A percentile compares a stretch with the other conserved stretches of the same genome.
phyloP scores from a whole-genome alignment of 495 filamentous ascomycete genomes.

The Emericellopsis terricola region DNA sequence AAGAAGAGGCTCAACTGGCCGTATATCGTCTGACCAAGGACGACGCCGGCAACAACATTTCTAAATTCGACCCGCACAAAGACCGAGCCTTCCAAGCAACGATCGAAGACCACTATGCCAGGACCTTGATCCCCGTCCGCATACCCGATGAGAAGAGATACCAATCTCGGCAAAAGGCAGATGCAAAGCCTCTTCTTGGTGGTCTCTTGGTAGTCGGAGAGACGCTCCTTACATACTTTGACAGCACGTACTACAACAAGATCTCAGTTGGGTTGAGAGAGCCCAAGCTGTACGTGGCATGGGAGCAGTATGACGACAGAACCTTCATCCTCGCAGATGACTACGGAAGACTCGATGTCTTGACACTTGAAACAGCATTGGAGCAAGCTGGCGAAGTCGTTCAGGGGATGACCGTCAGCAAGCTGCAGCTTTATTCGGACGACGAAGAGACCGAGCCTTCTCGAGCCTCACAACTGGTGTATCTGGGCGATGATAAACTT shows the following conservation, averaged over 20 bases:
- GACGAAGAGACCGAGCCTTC: conserved; percentile 40
- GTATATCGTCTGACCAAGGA: conserved; percentile 36
- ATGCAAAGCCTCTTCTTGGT: conserved; percentile 32
- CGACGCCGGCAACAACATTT: conserved; percentile 25
- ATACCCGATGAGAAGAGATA: conserved; percentile 32
- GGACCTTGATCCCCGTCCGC: conserved; percentile 70
- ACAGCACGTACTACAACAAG: conserved; percentile 46
- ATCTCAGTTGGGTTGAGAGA: conserved; percentile 44
- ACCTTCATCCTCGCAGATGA: conserved; percentile 81
- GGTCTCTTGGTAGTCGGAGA: conserved; percentile 76
- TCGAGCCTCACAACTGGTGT: conserved; percentile 57
- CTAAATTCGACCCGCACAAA: conserved; percentile 23
- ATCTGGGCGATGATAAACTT: conserved; percentile 53
- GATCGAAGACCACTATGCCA: conserved; percentile 54
- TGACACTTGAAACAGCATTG: conserved; percentile 58
- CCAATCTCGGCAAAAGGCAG: conserved; percentile 27
- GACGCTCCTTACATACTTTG: conserved; percentile 65
- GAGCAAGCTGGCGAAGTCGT: conserved; percentile 41
- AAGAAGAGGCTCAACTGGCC: conserved; percentile 38
- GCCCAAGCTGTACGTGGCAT: conserved; percentile 68
- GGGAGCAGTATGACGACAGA: conserved; percentile 65
- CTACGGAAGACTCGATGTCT: conserved; percentile 62
- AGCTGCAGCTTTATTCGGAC: conserved; percentile 33
- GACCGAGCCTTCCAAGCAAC: conserved; percentile 33
- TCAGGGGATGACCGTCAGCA: conserved; percentile 31